Base-by-base conservation (phyloP, 345 rosid genomes). In the Clausena lansium region DNA sequence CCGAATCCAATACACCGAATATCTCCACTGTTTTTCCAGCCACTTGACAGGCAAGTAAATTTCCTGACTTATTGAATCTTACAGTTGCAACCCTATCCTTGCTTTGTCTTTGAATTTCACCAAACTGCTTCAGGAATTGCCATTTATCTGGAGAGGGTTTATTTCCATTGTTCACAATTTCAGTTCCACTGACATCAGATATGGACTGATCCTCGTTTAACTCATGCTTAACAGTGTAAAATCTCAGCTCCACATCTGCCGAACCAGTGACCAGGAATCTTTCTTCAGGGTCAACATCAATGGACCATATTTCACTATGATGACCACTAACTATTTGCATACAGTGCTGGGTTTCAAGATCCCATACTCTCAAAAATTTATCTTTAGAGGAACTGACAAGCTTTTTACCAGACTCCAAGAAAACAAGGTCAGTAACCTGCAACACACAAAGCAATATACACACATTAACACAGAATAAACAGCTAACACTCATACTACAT, bases 341-440 rank as follows among this genome's bases (percentile, higher is more conserved):
- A 78, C 98, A 94, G 63, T 96, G 94, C 81, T 94, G 95, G 36
- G 97, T 94, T 72, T 94, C 98, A 68, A 96, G 93, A 91, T 96
- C 99, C 99, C 99, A 96, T 58, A 94, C 99, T 83, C 99, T 91
- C 83, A 96, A 83, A 83, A 91, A 91, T 67, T 92, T 96, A 88
- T 96, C 99, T 79, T 96, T 96, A 3, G 98, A 96, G 28, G 97
- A 89, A 79, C 92, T 94, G 66, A 96, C 88, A 79, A 96, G 97
- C 73, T 93, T 96, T 80, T 92, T 94, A 67, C 89, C 92, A 76
- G 89, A 89, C 75, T 94, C 97, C 86, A 96, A 83, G 83, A 96
- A 96, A 54, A 91, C 95, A 81, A 96, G 91, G 78, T 90, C 99
- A 0, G 98, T 96, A 35, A 96, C 89, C 99, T 96, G 80, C 84